phyloP scores from a whole-genome alignment of 148 eudicot genomes.

The Cornus suecica region DNA sequence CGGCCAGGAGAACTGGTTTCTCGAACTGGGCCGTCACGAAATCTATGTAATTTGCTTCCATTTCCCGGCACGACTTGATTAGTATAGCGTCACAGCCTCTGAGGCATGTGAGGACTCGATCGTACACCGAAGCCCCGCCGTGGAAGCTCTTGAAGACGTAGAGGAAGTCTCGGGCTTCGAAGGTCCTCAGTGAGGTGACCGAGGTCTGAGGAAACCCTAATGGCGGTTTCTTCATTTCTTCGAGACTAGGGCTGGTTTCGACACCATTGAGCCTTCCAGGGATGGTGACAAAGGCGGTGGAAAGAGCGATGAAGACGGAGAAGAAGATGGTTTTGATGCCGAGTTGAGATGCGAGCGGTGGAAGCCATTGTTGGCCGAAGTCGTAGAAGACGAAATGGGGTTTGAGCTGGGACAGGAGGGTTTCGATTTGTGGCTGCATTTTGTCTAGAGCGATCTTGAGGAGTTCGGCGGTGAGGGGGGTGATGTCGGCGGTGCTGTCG shows the following conservation, averaged over 20 bases:
- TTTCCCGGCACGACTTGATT: constrained; percentile 37
- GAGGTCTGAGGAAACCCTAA: constrained; percentile 38
- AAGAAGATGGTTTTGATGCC: constrained; percentile 39
- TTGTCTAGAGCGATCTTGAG: constrained; percentile 43
- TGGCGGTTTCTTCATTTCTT: constrained; percentile 37
- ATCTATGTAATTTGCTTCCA: constrained; percentile 39
- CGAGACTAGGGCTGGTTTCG: constrained; percentile 20
- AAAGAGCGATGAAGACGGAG: constrained; percentile 35
- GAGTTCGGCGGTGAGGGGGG: constrained; percentile 25
- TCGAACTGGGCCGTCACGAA: constrained; percentile 29
- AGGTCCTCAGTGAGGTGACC: constrained; percentile 28
- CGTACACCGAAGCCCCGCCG: constrained; percentile 18
- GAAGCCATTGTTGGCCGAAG: constrained; percentile 50
- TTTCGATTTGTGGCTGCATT: constrained; percentile 47
- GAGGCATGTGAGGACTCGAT: constrained; percentile 14
- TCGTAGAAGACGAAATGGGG: constrained; percentile 44
- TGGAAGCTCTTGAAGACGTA: constrained; percentile 38
- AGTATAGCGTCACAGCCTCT: constrained; percentile 32
- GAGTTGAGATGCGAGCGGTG: constrained; percentile 32
- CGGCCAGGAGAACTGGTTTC: constrained; percentile 38
- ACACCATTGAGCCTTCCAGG: constrained; percentile 30
- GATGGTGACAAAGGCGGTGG: constrained; percentile 26
- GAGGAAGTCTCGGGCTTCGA: constrained; percentile 34
- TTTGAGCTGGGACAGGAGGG: constrained; percentile 28
- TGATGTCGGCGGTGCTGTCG: constrained; percentile 37